Percentiles rank a stretch among this genome's conserved stretches.
Evolutionary conservation across 2,329 filamentous ascomycete species (phyloP).

Genomic region (Calycina marina): DNA sequence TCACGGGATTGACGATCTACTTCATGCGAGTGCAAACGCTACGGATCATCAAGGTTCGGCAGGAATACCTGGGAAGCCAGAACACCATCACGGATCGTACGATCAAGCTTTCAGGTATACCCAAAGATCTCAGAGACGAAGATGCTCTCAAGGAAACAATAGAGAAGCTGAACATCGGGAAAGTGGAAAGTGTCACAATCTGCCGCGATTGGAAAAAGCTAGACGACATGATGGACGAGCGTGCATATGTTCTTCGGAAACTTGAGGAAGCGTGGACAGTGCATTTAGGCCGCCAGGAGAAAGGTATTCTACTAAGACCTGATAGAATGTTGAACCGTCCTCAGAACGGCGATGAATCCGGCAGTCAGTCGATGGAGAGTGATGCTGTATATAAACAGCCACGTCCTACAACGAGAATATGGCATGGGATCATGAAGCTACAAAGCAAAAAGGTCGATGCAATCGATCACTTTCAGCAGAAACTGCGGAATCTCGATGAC

Average conservation of each 20-base stretch:
- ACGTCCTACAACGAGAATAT: constrained; percentile 57
- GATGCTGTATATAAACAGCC: constrained; percentile 42
- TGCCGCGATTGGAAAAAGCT: constrained; percentile 78
- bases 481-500: constrained; percentile 64
- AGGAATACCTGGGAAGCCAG: constrained; percentile 84
- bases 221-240: constrained; percentile 56
- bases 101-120: constrained; percentile 73
- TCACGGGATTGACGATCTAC: constrained; percentile 69
- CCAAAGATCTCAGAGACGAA: constrained; percentile 63
- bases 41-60: constrained; percentile 70
- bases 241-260: constrained; percentile 50
- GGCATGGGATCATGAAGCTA: constrained; percentile 64
- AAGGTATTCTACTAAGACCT: constrained; percentile 31
- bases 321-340: constrained; percentile 12
- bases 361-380: constrained; percentile 39
- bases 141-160: constrained; percentile 73
- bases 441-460: constrained; percentile 67
- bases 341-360: constrained; percentile 25
- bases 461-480: constrained; percentile 88
- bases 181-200: constrained; percentile 74
- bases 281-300: constrained; percentile 45
- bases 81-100: constrained; percentile 94
- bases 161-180: constrained; percentile 76
- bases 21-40: constrained; percentile 72
- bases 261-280: constrained; percentile 77